Conservation (phyloP, 108 stramenopile species). For the Cyclotella atomus region DNA sequence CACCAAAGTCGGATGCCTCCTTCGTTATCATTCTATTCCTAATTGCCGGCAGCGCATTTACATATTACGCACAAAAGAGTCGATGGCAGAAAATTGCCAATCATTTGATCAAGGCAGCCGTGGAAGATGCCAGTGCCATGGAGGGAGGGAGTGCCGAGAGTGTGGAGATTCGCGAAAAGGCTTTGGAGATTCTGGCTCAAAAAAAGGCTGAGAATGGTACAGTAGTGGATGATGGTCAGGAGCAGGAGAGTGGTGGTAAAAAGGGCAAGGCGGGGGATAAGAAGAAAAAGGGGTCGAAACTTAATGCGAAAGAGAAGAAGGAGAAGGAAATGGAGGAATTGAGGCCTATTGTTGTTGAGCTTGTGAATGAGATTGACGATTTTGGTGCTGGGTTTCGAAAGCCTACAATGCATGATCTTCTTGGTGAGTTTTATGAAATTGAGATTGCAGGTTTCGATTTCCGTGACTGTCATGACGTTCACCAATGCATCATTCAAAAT, state of each 20-base stretch:
- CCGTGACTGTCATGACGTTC: too few species aligned
- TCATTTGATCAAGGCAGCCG: constrained; percentile 75
- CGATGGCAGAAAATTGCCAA: constrained; percentile 79
- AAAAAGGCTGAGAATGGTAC: constrained; percentile 25
- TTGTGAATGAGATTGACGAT: constrained; percentile 80
- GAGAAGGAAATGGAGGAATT: constrained; percentile 65
- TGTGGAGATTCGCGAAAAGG: constrained; percentile 72
- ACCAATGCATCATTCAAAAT: background rate
- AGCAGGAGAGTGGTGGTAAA: constrained; percentile 11
- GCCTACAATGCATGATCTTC: constrained; percentile 80
- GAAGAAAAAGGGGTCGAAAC: constrained; percentile 57
- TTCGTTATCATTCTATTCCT: constrained; percentile 70
- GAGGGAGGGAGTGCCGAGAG: constrained; percentile 82
- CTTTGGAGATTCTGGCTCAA: constrained; percentile 62
- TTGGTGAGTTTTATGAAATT: constrained; percentile 24
- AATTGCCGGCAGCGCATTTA: constrained; percentile 51
- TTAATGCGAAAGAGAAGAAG: constrained; percentile 62
- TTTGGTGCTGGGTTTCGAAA: constrained; percentile 91
- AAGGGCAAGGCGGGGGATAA: constrained; percentile 12
- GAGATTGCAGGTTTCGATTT: too few species aligned
- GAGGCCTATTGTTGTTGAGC: constrained; percentile 66
- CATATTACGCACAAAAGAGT: constrained; percentile 75
- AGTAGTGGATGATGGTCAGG: background rate
- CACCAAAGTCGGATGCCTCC: constrained; percentile 78
- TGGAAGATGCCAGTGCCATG: constrained; percentile 74